Percentiles rank a stretch among this genome's conserved stretches.
Evolutionary conservation across 768 basidiomycete species (phyloP).

Genomic region (Termitomyces sp.): DNA sequence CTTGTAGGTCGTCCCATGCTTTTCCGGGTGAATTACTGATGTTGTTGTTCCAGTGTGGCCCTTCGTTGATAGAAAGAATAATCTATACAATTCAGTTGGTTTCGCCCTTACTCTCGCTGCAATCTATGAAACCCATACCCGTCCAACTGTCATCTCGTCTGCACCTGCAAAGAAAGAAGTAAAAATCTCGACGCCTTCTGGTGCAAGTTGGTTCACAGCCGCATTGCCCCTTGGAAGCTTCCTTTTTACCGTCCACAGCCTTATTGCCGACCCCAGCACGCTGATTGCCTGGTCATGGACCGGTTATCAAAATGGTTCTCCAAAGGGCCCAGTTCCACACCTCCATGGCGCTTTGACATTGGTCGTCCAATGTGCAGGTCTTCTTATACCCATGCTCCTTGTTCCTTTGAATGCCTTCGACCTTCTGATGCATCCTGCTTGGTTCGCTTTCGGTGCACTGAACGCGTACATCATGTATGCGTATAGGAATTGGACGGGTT

Average conservation of each 20-base stretch:
- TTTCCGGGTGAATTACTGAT: not conserved
- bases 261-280: slow-evolving; percentile 72
- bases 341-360: slow-evolving; percentile 68
- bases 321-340: slow-evolving; percentile 69
- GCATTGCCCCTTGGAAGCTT: slow-evolving; percentile 62
- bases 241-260: slow-evolving; percentile 66
- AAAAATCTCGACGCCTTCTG: not conserved
- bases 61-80: slow-evolving; percentile 57
- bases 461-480: slow-evolving; percentile 52
- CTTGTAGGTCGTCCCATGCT: slow-evolving; percentile 35
- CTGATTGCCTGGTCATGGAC: slow-evolving; percentile 88
- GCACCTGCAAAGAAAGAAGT: not conserved
- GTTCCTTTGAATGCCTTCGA: slow-evolving; percentile 7
- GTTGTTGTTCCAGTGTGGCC: slow-evolving; percentile 59
- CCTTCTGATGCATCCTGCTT: slow-evolving; percentile 38
- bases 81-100: slow-evolving; percentile 68
- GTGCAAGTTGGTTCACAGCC: slow-evolving; percentile 14
- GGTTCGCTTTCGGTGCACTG: slow-evolving; percentile 49
- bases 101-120: slow-evolving; percentile 53
- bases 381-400: slow-evolving; percentile 32
- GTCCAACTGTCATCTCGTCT: slow-evolving; percentile 21
- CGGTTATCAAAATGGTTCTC: slow-evolving; percentile 59
- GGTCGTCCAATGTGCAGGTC: slow-evolving; percentile 53
- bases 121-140: slow-evolving; percentile 47
- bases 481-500: slow-evolving; percentile 65